Percentiles rank a stretch among this genome's conserved stretches.
phyloP scores from a whole-genome alignment of 2,329 filamentous ascomycete genomes.

The Chrysoporthe cubensis region DNA sequence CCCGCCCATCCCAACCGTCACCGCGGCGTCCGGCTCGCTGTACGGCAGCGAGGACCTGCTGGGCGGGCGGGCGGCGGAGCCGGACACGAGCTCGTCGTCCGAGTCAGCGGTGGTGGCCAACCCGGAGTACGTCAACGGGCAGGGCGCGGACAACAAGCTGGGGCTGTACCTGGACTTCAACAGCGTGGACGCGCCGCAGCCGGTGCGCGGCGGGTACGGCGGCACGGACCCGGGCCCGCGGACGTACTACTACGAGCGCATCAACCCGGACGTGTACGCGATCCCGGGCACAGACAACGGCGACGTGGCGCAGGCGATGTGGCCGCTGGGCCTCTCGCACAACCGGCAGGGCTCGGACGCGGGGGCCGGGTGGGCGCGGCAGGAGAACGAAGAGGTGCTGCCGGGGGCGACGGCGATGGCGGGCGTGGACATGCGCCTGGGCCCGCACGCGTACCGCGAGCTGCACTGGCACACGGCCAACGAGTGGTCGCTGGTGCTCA shows the following conservation, averaged over 20 bases:
- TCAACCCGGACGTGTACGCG: constrained; percentile 58
- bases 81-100: constrained; percentile 38
- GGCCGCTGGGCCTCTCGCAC: constrained; percentile 58
- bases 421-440: constrained; percentile 62
- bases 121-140: constrained; percentile 50
- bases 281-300: constrained; percentile 58
- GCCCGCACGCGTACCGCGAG: constrained; percentile 62
- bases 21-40: constrained; percentile 43
- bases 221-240: constrained; percentile 57
- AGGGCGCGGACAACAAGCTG: constrained; percentile 52
- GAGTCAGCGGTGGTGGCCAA: constrained; percentile 45
- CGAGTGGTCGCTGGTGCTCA: constrained; percentile 57
- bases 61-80: constrained; percentile 44
- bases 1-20: constrained; percentile 44
- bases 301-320: constrained; percentile 51
- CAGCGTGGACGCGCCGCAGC: constrained; percentile 55
- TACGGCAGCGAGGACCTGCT: constrained; percentile 45
- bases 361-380: constrained; percentile 56
- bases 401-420: constrained; percentile 56
- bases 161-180: constrained; percentile 60
- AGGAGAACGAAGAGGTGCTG: constrained; percentile 56
- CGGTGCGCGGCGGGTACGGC: constrained; percentile 55
- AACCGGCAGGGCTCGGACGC: constrained; percentile 50
- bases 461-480: constrained; percentile 64
- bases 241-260: constrained; percentile 49